phyloP scores from a whole-genome alignment of 495 filamentous ascomycete genomes.

The Xylaria intraflava region DNA sequence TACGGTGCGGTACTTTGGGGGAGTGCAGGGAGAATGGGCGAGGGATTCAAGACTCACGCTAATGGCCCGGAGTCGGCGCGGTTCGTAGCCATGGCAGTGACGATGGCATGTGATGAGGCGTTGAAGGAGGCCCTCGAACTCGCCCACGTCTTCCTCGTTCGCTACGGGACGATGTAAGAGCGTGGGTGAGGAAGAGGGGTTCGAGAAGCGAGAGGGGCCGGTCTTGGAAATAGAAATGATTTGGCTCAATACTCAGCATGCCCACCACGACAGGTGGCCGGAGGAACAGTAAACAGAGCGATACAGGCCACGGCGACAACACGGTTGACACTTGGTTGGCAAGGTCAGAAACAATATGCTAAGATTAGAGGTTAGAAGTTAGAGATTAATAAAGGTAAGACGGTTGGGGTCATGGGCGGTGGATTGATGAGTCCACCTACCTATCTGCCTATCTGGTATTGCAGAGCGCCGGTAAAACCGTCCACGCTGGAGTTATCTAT shows the following conservation, averaged over 20 bases:
- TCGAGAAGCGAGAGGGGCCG: constrained; percentile 1
- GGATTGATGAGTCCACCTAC: neutral
- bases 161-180: neutral
- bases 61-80: constrained; percentile 24
- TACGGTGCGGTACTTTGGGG: neutral
- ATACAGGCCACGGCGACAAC: neutral
- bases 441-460: too few relatives aligned
- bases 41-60: constrained; percentile 18
- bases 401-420: neutral
- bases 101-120: constrained; percentile 92
- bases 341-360: neutral
- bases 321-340: neutral
- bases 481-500: too few relatives aligned
- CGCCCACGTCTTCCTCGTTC: constrained; percentile 6
- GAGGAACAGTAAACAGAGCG: neutral
- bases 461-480: too few relatives aligned
- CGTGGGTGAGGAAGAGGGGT: constrained; percentile 11
- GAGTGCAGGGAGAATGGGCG: neutral
- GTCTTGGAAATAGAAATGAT: neutral
- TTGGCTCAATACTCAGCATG: constrained; percentile 1
- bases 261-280: constrained; percentile 2
- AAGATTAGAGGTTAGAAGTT: neutral
- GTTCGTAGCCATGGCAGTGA: constrained; percentile 24
- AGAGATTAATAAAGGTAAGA: neutral
- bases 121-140: constrained; percentile 46